phyloP scores from a whole-genome alignment of 2,329 filamentous ascomycete genomes.

The Cytospora mali region DNA sequence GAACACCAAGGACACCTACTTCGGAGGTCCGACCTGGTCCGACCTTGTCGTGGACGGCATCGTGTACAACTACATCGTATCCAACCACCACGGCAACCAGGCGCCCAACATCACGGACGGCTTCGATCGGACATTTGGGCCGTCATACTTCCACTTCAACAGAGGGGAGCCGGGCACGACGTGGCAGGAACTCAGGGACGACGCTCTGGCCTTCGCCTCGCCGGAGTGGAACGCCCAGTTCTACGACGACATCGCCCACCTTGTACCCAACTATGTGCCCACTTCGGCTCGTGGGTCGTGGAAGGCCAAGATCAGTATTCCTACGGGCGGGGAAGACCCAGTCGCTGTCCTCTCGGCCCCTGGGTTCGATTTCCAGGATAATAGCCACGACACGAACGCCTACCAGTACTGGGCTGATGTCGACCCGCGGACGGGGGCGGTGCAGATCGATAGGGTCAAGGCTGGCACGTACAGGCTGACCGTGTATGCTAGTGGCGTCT shows the following conservation, averaged over 20 bases:
- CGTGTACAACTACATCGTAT: slow-evolving; percentile 65
- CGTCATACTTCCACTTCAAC: slow-evolving; percentile 67
- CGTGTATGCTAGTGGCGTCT: slow-evolving; percentile 63
- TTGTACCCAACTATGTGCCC: slow-evolving; percentile 62
- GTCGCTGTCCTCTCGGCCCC: slow-evolving; percentile 58
- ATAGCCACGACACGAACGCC: slow-evolving; percentile 54
- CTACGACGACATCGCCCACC: slow-evolving; percentile 63
- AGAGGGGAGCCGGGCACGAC: slow-evolving; percentile 49
- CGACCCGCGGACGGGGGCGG: slow-evolving; percentile 44
- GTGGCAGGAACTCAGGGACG: slow-evolving; percentile 52
- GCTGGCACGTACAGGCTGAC: slow-evolving; percentile 64
- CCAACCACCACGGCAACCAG: slow-evolving; percentile 65
- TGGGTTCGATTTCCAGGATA: slow-evolving; percentile 60
- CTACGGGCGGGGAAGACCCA: slow-evolving; percentile 51
- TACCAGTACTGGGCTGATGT: slow-evolving; percentile 67
- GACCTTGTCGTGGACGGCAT: slow-evolving; percentile 67
- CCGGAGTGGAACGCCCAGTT: slow-evolving; percentile 61
- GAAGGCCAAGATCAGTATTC: slow-evolving; percentile 54
- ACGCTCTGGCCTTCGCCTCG: slow-evolving; percentile 55
- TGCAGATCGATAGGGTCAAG: slow-evolving; percentile 56
- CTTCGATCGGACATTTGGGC: slow-evolving; percentile 67
- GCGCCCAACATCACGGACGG: slow-evolving; percentile 66
- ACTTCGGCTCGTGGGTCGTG: slow-evolving; percentile 54
- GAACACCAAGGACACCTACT: slow-evolving; percentile 66
- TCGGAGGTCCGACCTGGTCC: slow-evolving; percentile 62